phyloP scores from a whole-genome alignment of 2,329 filamentous ascomycete species.

The Laburnicola sp. region DNA sequence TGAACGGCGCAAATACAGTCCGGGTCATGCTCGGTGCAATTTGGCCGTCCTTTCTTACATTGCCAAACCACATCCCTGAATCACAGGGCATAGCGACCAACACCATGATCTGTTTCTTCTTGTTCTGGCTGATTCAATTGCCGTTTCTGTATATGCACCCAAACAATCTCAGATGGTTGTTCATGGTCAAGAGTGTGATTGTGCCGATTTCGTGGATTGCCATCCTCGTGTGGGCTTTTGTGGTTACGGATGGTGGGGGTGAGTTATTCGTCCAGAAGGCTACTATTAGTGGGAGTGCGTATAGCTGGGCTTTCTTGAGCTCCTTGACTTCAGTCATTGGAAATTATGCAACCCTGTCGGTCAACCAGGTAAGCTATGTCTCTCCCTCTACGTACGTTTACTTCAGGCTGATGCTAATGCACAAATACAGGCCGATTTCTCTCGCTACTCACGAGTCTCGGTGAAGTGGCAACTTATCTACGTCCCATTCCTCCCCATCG shows the following conservation, averaged over 20 bases:
- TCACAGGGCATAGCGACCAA: conserved; percentile 22
- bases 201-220: conserved; percentile 64
- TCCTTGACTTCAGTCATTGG: conserved; percentile 34
- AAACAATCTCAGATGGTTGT: conserved; percentile 30
- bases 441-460: conserved; percentile 53
- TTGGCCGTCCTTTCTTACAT: conserved; percentile 28
- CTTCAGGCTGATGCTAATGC: conserved; percentile 48
- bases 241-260: conserved; percentile 54
- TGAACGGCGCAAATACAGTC: conserved; percentile 30
- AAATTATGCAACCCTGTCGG: conserved; percentile 40
- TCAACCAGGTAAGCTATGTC: conserved; percentile 30
- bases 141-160: conserved; percentile 32
- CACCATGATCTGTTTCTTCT: conserved; percentile 28
- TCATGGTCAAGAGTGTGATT: conserved; percentile 42
- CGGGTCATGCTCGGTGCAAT: conserved; percentile 30
- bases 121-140: conserved; percentile 32
- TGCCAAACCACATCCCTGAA: conserved; percentile 26
- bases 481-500: not conserved
- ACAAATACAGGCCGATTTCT: conserved; percentile 56
- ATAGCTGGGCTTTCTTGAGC: conserved; percentile 52
- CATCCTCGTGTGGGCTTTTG: conserved; percentile 65
- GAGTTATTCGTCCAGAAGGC: conserved; percentile 54
- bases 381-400: not conserved
- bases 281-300: conserved; percentile 53
- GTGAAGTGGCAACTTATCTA: conserved; percentile 50